phyloP scores from a whole-genome alignment of 139 green algal species.

The Monoraphidium neglectum region DNA sequence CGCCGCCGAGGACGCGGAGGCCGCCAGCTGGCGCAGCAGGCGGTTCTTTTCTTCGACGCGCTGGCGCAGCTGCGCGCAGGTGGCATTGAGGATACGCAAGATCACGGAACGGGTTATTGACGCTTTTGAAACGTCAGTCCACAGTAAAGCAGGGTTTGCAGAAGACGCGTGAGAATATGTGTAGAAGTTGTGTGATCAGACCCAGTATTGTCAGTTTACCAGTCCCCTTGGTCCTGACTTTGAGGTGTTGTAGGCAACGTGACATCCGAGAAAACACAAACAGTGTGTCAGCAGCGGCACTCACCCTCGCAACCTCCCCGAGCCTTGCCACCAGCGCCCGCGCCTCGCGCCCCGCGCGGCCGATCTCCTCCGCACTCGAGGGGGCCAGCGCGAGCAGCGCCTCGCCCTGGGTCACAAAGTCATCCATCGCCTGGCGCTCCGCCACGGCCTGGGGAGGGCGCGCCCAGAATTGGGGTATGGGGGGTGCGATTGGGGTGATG shows the following conservation, averaged over 20 bases:
- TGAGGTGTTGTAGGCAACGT: too few species aligned
- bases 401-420: slow-evolving; percentile 61
- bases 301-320: slow-evolving; percentile 35
- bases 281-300: neutral
- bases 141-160: too few species aligned
- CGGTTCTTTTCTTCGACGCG: slow-evolving; percentile 81
- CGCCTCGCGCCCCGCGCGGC: slow-evolving; percentile 54
- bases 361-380: slow-evolving; percentile 75
- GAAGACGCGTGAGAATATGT: too few species aligned
- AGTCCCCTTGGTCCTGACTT: too few species aligned
- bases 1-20: slow-evolving; percentile 1
- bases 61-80: slow-evolving; percentile 45
- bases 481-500: too few species aligned
- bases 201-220: too few species aligned
- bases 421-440: slow-evolving; percentile 69
- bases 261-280: too few species aligned
- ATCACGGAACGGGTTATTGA: neutral
- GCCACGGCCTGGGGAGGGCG: slow-evolving; percentile 40
- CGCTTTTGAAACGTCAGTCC: neutral
- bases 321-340: slow-evolving; percentile 54
- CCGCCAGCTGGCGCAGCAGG: slow-evolving; percentile 60
- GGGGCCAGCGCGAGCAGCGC: slow-evolving; percentile 54
- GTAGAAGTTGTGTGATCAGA: too few species aligned
- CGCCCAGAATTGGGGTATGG: too few species aligned
- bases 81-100: neutral